Conservation (phyloP, 192 early-diverging fungal species). For the Linderina pennispora region DNA sequence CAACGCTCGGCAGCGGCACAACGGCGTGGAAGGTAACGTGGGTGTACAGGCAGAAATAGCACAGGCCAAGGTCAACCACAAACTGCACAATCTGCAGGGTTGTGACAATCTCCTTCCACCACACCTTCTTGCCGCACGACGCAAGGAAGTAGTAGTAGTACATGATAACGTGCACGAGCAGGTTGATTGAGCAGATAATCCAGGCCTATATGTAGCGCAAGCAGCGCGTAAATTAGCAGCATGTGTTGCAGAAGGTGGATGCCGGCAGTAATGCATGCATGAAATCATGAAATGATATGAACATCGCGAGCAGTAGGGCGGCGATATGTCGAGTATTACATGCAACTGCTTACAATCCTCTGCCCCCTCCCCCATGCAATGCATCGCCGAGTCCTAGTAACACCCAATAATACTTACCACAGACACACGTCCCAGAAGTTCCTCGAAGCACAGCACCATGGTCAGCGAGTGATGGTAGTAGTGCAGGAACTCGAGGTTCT, state of each 20-base stretch:
- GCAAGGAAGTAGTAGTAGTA: slow-evolving; percentile 88
- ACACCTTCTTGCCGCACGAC: slow-evolving; percentile 68
- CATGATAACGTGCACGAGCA: slow-evolving; percentile 90
- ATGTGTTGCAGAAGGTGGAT: too few species aligned
- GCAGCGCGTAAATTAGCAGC: background rate
- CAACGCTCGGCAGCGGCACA: slow-evolving; percentile 57
- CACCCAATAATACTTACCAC: slow-evolving; percentile 66
- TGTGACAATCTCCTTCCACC: slow-evolving; percentile 94
- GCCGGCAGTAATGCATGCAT: background rate
- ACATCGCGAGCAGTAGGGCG: too few species aligned
- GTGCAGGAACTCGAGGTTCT: slow-evolving; percentile 87
- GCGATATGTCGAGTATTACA: background rate
- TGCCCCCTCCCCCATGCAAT: too few species aligned
- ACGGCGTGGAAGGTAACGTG: slow-evolving; percentile 64
- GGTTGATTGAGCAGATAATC: slow-evolving; percentile 63
- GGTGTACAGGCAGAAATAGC: slow-evolving; percentile 83
- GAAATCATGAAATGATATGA: too few species aligned
- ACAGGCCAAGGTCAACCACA: slow-evolving; percentile 74
- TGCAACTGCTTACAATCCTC: too few species aligned
- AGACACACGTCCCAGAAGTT: slow-evolving; percentile 69
- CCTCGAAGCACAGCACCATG: slow-evolving; percentile 79
- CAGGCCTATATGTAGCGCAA: slow-evolving; percentile 25
- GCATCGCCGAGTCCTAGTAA: too few species aligned
- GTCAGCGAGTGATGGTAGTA: slow-evolving; percentile 93
- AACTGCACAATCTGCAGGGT: slow-evolving; percentile 93